Evolutionary conservation across 2,329 filamentous ascomycete genomes (phyloP).

Genomic region (Fusarium guadeloupense): DNA sequence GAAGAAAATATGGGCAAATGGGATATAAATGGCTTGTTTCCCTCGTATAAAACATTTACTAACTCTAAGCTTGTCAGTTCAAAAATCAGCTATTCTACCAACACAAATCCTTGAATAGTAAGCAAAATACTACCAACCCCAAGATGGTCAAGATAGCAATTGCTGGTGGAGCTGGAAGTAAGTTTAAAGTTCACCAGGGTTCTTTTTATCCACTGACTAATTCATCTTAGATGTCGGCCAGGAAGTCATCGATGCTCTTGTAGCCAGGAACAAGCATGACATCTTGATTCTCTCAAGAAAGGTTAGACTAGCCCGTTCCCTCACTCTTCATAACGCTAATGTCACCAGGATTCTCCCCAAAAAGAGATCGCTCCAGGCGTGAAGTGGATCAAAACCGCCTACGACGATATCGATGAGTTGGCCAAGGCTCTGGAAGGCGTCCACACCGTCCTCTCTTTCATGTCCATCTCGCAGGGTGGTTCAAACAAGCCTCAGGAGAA

Average conservation of each 20-base stretch:
- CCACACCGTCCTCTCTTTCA: conserved; percentile 64
- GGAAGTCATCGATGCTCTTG: conserved; percentile 61
- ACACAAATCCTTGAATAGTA: no score
- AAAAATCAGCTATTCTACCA: neutral
- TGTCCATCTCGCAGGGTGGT: conserved; percentile 46
- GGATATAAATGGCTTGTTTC: neutral
- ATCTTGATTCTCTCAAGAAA: conserved; percentile 61
- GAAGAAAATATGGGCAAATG: neutral
- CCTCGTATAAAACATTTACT: neutral
- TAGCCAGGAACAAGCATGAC: conserved; percentile 60
- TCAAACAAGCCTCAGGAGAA: conserved; percentile 45
- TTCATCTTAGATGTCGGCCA: conserved; percentile 59
- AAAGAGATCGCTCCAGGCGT: conserved; percentile 9
- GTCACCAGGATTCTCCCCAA: conserved; percentile 12
- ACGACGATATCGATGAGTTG: conserved; percentile 49
- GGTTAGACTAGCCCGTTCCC: conserved; percentile 39
- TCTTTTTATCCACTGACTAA: neutral
- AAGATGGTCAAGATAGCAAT: conserved; percentile 41
- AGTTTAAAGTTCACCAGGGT: neutral
- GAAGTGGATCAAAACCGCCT: conserved; percentile 39
- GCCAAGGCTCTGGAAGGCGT: conserved; percentile 53
- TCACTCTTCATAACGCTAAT: neutral
- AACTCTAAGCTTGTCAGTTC: no score
- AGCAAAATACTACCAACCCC: neutral
- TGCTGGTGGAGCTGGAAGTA: conserved; percentile 38